Base-by-base conservation (phyloP, 2,329 filamentous ascomycete genomes). In the Aspergillus tubingensis region DNA sequence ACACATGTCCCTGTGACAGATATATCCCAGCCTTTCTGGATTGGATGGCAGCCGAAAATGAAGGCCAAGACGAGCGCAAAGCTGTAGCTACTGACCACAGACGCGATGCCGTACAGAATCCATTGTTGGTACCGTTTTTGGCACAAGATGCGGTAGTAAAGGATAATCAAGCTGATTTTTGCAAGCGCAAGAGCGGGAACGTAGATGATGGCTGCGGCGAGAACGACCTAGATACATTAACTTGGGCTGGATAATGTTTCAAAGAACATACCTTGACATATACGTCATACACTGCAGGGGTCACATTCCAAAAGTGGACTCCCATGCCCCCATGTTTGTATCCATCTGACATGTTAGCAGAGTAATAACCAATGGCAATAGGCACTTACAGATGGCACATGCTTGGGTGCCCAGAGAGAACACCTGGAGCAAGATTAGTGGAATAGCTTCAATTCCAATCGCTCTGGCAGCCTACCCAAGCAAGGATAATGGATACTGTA, bases 321-420 rank as follows among this genome's bases (percentile, higher is more conserved):
- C 50, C 50, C 50, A 52, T 52, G 50, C n/a, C 50, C 21, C 32
- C 50, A n/a, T 52, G 50, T 13, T 8, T 19, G 32, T 52, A 52
- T 21, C 50, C 50, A 23, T 52, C 50, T 52, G 17, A 36, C 7
- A 52, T 15, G 32, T 44, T 44, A 52, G 30, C 23, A 38, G 15
- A n/a, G 6, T 13, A 5, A 17, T 38, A 21, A 19, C 32, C 32
- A 52, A 15, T 15, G 32, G 3, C 7, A 5, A 19, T 21, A 38
- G 17, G 7, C 15, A 19, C 50, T 32, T 52, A 52, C 50, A 52
- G 10, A 52, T 32, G 3, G 50, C 25, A 17, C 50, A 52, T 17
- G 50, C 10, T 5, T 52, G 30, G 21, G 50, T 52, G 5, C 50
- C 19, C 21, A 39, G 19, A 17, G 50, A 32, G 6, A 52, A 52